Conservation (phyloP, 495 filamentous ascomycete species). For the Penicillium fimorum region DNA sequence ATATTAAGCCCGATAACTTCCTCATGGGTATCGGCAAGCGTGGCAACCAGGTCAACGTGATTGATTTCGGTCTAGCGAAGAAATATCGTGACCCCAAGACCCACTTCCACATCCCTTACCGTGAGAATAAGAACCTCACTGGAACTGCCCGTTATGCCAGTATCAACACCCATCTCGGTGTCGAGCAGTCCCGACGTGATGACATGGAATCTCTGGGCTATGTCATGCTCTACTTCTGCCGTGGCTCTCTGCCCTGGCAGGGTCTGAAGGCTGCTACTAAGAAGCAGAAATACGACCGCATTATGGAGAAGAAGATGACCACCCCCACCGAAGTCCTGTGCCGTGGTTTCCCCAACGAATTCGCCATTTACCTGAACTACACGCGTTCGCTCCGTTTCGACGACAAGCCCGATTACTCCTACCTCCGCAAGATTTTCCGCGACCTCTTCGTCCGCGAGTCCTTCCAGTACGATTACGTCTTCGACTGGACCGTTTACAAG, state of each 20-base stretch:
- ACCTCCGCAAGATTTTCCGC: conserved; percentile 99
- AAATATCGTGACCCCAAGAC: conserved; percentile 99
- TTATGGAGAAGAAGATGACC: conserved; percentile 99
- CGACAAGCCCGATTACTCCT: conserved; percentile 99
- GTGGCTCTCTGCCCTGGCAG: conserved; percentile 98
- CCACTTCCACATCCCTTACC: conserved; percentile 99
- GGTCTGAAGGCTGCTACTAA: conserved; percentile 99
- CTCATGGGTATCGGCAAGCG: conserved; percentile 99
- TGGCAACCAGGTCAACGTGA: conserved; percentile 99
- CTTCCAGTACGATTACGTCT: conserved; percentile 99
- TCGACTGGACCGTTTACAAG: conserved; percentile 99
- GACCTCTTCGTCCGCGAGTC: conserved; percentile 98
- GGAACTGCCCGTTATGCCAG: conserved; percentile 98
- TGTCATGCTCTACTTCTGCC: conserved; percentile 99
- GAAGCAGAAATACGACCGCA: conserved; percentile 99
- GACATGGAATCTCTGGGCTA: conserved; percentile 99
- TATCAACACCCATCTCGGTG: conserved; percentile 98
- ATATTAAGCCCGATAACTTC: conserved; percentile 99
- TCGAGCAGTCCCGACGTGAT: conserved; percentile 98
- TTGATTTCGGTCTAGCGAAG: conserved; percentile 99
- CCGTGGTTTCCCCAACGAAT: conserved; percentile 99
- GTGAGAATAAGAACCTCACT: conserved; percentile 99
- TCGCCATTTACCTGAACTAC: conserved; percentile 99
- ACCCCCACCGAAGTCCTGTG: conserved; percentile 98
- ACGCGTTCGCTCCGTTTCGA: conserved; percentile 98